These are phyloP conservation scores for Sclerotinia borealis DNA, from an alignment of 2,329 filamentous ascomycete species.

Conservation along the genomic window DNA sequence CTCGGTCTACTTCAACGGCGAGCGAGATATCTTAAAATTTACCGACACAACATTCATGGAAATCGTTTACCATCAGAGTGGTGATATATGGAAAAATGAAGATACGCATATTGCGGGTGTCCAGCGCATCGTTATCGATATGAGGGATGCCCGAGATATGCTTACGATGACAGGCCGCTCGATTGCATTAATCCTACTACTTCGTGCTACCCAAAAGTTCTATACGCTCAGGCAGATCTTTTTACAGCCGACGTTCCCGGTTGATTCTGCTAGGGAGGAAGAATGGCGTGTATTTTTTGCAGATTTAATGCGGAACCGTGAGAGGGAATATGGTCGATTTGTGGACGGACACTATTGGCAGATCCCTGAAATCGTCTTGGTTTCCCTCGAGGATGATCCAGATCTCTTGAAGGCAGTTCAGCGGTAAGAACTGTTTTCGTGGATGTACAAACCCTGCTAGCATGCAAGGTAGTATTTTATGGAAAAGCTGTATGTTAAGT, in stretches of 20 bases:
- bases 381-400: background rate
- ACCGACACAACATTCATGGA: background rate
- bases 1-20: background rate
- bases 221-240: background rate
- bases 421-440: background rate
- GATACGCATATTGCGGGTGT: background rate
- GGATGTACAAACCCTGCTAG: background rate
- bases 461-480: background rate
- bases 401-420: background rate
- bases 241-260: background rate
- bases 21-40: background rate
- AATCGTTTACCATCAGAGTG: background rate
- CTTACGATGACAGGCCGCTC: background rate
- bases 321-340: background rate
- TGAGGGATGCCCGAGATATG: background rate
- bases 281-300: background rate
- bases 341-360: background rate
- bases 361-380: background rate
- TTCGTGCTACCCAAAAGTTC: background rate
- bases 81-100: background rate
- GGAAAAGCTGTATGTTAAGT: too few relatives aligned
- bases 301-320: background rate
- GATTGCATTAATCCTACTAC: background rate
- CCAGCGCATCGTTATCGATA: background rate
- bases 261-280: background rate